phyloP scores from a whole-genome alignment of 129 eudicot genomes.

The Pulicaria dysenterica region DNA sequence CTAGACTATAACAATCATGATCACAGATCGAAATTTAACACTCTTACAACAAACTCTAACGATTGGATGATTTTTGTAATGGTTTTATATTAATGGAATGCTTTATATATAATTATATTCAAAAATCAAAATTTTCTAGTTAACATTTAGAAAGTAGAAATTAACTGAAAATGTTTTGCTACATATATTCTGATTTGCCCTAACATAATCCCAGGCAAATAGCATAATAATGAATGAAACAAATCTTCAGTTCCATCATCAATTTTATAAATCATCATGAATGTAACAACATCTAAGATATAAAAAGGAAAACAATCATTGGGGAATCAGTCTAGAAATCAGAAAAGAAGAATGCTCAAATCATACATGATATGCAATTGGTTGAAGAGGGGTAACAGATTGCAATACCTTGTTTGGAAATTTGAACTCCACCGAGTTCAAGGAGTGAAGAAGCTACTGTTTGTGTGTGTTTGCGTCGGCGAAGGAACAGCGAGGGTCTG shows the following conservation, averaged over 20 bases:
- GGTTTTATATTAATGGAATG: neutral
- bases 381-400: neutral
- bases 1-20: neutral
- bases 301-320: neutral
- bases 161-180: neutral
- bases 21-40: neutral
- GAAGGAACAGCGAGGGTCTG: constrained; percentile 18
- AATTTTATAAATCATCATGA: too few species aligned
- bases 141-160: too few species aligned
- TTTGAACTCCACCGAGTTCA: constrained; percentile 67
- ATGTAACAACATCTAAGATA: neutral
- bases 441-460: constrained; percentile 43
- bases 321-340: neutral
- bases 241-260: too few species aligned
- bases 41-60: neutral
- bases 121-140: neutral
- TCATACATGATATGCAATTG: neutral
- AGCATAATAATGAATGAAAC: neutral
- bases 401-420: constrained; percentile 62
- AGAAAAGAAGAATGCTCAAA: neutral
- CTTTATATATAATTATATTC: neutral
- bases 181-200: neutral
- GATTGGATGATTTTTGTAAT: neutral
- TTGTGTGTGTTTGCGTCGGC: constrained; percentile 43
- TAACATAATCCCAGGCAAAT: neutral